phyloP scores from a whole-genome alignment of 2,329 filamentous ascomycete genomes.

The Hortaea sp. region DNA sequence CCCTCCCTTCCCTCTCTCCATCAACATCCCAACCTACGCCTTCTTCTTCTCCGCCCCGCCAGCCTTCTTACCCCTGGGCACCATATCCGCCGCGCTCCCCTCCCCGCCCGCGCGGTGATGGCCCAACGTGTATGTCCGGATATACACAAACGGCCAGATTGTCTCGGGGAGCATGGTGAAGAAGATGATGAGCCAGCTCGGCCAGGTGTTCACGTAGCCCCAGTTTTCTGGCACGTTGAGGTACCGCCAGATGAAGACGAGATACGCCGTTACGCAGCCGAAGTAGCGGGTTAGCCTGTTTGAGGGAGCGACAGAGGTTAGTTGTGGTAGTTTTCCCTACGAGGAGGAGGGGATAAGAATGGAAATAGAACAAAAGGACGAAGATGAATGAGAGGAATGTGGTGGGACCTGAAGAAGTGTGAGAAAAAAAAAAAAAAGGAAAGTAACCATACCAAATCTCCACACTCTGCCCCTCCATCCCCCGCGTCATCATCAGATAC shows the following conservation, averaged over 20 bases:
- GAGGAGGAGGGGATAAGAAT: too few relatives aligned
- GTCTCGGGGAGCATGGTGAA: constrained; percentile 31
- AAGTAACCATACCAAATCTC: constrained; percentile 27
- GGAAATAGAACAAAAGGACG: background rate
- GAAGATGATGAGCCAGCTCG: constrained; percentile 26
- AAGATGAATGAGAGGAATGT: background rate
- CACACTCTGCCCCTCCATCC: constrained; percentile 29
- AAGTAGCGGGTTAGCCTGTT: constrained; percentile 29
- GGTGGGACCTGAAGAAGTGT: background rate
- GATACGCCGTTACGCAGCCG: constrained; percentile 29
- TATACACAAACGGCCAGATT: constrained; percentile 29
- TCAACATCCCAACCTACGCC: background rate
- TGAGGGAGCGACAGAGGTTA: background rate
- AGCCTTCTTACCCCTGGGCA: background rate
- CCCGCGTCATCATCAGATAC: constrained; percentile 19
- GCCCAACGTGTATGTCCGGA: constrained; percentile 9
- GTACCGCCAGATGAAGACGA: constrained; percentile 31
- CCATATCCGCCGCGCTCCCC: background rate
- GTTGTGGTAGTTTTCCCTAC: too few relatives aligned
- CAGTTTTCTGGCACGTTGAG: constrained; percentile 30
- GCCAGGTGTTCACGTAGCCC: constrained; percentile 27
- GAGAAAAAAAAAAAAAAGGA: too few relatives aligned
- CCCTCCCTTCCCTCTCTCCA: background rate
- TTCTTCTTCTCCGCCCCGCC: background rate
- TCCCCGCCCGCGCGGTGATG: background rate